Percentiles rank a stretch among this genome's conserved stretches.
Conservation (phyloP, 257 asterid species). For the Misopates orontium region DNA sequence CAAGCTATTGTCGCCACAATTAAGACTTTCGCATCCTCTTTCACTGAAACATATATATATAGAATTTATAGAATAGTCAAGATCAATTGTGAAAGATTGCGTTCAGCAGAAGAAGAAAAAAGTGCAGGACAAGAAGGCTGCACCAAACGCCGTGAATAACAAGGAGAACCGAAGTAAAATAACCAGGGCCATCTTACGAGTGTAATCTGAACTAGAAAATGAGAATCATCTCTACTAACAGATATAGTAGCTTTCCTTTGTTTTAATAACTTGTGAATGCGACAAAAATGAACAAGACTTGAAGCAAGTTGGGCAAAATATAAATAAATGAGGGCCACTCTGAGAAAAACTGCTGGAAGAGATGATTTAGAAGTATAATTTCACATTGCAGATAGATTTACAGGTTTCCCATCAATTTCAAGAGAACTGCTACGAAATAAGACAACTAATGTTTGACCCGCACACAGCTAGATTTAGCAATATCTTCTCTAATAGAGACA, state of each 20-base stretch:
- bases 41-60: slow-evolving; percentile 73
- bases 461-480: slow-evolving; percentile 1
- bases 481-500: slow-evolving; percentile 6
- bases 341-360: too few species aligned
- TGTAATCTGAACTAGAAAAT: slow-evolving; percentile 12
- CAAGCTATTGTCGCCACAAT: slow-evolving; percentile 97
- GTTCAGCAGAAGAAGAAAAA: slow-evolving; percentile 3
- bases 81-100: slow-evolving; percentile 12
- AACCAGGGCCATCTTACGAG: not conserved
- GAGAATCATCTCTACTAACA: slow-evolving; percentile 12
- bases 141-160: slow-evolving; percentile 4
- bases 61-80: slow-evolving; percentile 19
- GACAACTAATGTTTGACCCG: slow-evolving; percentile 13
- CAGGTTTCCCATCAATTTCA: not conserved
- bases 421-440: not conserved
- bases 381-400: too few species aligned
- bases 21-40: slow-evolving; percentile 86
- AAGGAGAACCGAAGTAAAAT: slow-evolving; percentile 2
- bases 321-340: too few species aligned
- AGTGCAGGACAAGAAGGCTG: not conserved
- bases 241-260: slow-evolving; percentile 17
- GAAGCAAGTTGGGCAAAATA: not conserved
- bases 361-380: too few species aligned
- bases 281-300: not conserved
- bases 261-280: slow-evolving; percentile 10